Conservation (phyloP, 257 asterid species). For the Voacanga thouarsii region DNA sequence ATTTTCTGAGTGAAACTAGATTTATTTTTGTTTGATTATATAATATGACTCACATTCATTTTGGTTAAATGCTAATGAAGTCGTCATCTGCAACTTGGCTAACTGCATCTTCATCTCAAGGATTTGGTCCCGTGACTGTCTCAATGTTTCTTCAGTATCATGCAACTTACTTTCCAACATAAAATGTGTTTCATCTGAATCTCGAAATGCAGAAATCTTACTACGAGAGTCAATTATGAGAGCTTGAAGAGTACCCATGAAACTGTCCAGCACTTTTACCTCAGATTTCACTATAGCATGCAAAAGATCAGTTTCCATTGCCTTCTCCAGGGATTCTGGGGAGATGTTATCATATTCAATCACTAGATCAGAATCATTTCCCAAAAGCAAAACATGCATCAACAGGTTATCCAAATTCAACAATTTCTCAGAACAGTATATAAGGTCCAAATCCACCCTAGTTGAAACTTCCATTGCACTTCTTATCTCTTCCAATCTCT, state of each 20-base stretch:
- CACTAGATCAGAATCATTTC: slow-evolving; percentile 43
- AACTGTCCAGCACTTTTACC: slow-evolving; percentile 57
- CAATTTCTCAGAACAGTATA: slow-evolving; percentile 60
- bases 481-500: slow-evolving; percentile 34
- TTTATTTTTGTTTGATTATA: neutral
- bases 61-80: slow-evolving; percentile 55
- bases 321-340: slow-evolving; percentile 52
- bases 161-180: slow-evolving; percentile 46
- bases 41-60: slow-evolving; percentile 55
- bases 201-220: slow-evolving; percentile 35
- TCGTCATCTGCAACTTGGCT: slow-evolving; percentile 79
- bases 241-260: slow-evolving; percentile 44
- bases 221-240: slow-evolving; percentile 36
- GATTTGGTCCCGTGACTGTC: slow-evolving; percentile 55
- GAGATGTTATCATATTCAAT: slow-evolving; percentile 52
- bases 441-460: slow-evolving; percentile 41
- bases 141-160: slow-evolving; percentile 50
- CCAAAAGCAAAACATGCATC: slow-evolving; percentile 38
- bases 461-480: slow-evolving; percentile 37
- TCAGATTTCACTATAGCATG: slow-evolving; percentile 52
- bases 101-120: slow-evolving; percentile 70
- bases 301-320: slow-evolving; percentile 57
- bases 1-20: neutral
- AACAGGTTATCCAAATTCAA: slow-evolving; percentile 61
- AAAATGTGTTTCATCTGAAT: slow-evolving; percentile 32